Evolutionary conservation across 2,329 filamentous ascomycete genomes (phyloP).

Genomic region (Diaporthe batatas): DNA sequence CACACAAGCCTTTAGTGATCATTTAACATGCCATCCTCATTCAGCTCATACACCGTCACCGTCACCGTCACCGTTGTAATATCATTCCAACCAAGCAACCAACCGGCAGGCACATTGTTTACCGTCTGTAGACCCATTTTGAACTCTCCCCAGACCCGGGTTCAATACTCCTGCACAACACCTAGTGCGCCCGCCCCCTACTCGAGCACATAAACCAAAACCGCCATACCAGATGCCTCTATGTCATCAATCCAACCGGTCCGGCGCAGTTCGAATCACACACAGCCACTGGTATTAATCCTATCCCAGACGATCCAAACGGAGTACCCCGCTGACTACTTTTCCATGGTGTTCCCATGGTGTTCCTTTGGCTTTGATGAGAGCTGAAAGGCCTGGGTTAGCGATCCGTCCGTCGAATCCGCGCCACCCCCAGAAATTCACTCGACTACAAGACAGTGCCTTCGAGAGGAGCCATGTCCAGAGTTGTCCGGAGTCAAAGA

Average conservation of each 20-base stretch:
- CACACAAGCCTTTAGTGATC: neutral
- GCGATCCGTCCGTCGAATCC: conserved; percentile 36
- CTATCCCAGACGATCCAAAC: neutral
- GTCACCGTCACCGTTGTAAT: neutral
- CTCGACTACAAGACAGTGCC: conserved; percentile 2
- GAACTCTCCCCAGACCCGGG: neutral
- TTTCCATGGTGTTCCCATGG: conserved; percentile 5
- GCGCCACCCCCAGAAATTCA: neutral
- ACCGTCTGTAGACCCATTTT: conserved; percentile 9
- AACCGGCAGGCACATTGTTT: neutral
- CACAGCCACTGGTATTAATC: neutral
- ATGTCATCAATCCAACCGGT: neutral
- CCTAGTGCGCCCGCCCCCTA: conserved; percentile 1
- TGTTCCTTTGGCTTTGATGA: neutral
- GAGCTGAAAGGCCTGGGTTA: conserved; percentile 38
- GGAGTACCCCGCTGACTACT: neutral
- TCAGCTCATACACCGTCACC: conserved; percentile 17
- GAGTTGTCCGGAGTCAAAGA: conserved; percentile 32
- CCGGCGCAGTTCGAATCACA: neutral
- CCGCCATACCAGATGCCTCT: neutral
- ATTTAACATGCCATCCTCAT: conserved; percentile 24
- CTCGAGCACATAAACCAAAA: neutral
- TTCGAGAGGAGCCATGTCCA: conserved; percentile 26
- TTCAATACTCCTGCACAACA: conserved; percentile 12
- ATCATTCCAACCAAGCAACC: conserved; percentile 14